phyloP scores from a whole-genome alignment of 2,329 filamentous ascomycete genomes.

The Diaporthe ilicicola region DNA sequence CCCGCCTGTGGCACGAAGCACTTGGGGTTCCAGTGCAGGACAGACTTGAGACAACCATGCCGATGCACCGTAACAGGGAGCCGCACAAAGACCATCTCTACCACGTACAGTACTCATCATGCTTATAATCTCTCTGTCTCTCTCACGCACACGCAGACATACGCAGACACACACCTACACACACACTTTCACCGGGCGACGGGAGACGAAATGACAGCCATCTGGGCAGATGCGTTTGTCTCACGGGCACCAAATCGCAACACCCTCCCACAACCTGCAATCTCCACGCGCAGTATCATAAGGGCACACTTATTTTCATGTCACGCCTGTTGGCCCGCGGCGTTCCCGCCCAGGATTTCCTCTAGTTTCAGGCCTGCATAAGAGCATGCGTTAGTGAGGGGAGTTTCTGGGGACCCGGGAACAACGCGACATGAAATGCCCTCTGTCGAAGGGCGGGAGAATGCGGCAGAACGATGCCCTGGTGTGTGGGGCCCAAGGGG shows the following conservation, averaged over 20 bases:
- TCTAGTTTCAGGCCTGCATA: constrained; percentile 26
- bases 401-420: not conserved
- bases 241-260: constrained; percentile 10
- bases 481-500: constrained; percentile 11
- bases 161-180: not conserved
- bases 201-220: constrained; percentile 16
- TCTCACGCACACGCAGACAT: constrained; percentile 1
- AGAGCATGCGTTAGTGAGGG: constrained; percentile 27
- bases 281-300: constrained; percentile 7
- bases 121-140: constrained; percentile 4
- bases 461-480: constrained; percentile 28
- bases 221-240: not conserved
- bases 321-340: constrained; percentile 20
- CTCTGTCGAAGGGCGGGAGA: constrained; percentile 33
- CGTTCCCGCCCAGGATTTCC: constrained; percentile 18
- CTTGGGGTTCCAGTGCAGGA: constrained; percentile 24
- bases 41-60: constrained; percentile 23
- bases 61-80: constrained; percentile 20
- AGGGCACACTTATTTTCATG: not conserved
- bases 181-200: not conserved
- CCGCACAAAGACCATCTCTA: not conserved
- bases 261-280: not conserved
- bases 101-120: not conserved
- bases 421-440: not conserved
- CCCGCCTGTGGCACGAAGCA: constrained; percentile 6